These are phyloP conservation scores for Dendrostoma leiphaemia DNA, from an alignment of 2,329 filamentous ascomycete genomes.

Conservation along the genomic window DNA sequence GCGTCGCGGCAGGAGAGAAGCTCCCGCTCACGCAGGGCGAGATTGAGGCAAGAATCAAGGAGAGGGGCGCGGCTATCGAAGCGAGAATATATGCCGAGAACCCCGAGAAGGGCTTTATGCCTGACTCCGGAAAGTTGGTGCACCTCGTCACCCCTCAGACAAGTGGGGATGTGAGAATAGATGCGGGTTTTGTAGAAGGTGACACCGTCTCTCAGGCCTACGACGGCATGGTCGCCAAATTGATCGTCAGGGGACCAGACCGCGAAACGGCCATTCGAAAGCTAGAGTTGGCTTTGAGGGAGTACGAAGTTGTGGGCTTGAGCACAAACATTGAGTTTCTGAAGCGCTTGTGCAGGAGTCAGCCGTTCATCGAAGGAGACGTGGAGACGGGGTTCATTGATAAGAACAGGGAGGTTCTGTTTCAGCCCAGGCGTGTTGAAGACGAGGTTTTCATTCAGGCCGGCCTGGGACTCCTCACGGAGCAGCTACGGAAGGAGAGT, in stretches of 20 bases:
- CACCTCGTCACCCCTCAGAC: constrained; percentile 74
- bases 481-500: constrained; percentile 37
- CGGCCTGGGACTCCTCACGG: constrained; percentile 69
- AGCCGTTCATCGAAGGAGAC: constrained; percentile 79
- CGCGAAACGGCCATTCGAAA: constrained; percentile 81
- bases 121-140: constrained; percentile 84
- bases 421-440: constrained; percentile 58
- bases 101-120: constrained; percentile 86
- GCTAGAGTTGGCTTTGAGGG: constrained; percentile 73
- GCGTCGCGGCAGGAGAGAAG: constrained; percentile 60
- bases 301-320: constrained; percentile 90
- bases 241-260: constrained; percentile 83
- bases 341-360: constrained; percentile 79
- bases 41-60: constrained; percentile 73
- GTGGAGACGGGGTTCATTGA: constrained; percentile 97
- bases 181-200: constrained; percentile 88
- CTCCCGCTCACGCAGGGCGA: constrained; percentile 55
- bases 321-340: constrained; percentile 97
- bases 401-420: constrained; percentile 79
- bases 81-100: constrained; percentile 96
- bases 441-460: constrained; percentile 84
- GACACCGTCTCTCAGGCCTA: constrained; percentile 94
- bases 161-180: constrained; percentile 77
- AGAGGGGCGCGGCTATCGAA: constrained; percentile 85
- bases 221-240: constrained; percentile 98